Conservation (phyloP, 345 rosid genomes). For the Corymbia maculata region DNA sequence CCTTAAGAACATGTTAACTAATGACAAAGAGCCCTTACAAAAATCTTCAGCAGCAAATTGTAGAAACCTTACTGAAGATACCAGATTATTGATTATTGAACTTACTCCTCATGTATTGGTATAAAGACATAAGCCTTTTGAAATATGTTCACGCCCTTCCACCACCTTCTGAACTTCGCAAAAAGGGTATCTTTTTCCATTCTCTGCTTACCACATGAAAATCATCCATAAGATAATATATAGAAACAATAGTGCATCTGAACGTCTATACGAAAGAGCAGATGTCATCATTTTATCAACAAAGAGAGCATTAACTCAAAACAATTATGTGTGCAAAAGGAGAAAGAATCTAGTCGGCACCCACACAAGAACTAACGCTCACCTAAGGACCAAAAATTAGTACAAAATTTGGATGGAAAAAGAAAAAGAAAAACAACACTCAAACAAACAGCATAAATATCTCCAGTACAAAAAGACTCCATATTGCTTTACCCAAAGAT, state of each 20-base stretch:
- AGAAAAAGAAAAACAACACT: neutral
- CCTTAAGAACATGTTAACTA: neutral
- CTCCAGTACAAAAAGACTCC: neutral
- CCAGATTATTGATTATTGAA: neutral
- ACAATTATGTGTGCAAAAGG: neutral
- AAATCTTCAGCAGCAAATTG: neutral
- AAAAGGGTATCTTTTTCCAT: constrained; percentile 49
- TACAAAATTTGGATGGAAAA: neutral
- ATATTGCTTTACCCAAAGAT: neutral
- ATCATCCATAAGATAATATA: neutral
- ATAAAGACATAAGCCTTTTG: constrained; percentile 79
- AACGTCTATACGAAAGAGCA: neutral
- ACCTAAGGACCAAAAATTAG: neutral
- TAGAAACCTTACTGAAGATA: neutral
- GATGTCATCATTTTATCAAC: neutral
- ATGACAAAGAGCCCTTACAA: neutral
- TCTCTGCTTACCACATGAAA: constrained; percentile 19
- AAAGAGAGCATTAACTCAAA: neutral
- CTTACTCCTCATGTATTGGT: constrained; percentile 93
- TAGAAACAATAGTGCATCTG: neutral
- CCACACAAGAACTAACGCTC: neutral
- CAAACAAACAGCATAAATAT: neutral
- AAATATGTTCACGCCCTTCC: constrained; percentile 83
- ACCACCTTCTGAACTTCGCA: constrained; percentile 90
- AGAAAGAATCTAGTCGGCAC: neutral